Evolutionary conservation across 345 rosid species (phyloP).

Genomic region (Citropsis articulata): DNA sequence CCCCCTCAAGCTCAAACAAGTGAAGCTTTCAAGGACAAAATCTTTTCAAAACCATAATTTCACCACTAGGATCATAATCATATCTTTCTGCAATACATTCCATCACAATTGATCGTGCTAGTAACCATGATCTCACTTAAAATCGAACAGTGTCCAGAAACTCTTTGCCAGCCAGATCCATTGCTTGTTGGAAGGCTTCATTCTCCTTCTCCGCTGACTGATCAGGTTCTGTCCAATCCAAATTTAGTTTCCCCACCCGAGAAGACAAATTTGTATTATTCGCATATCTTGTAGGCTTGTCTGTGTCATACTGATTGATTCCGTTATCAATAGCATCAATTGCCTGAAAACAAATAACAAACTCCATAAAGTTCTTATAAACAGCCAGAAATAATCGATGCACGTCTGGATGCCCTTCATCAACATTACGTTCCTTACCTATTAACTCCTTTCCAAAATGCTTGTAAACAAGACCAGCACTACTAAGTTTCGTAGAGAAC

Average conservation of each 20-base stretch:
- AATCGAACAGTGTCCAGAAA: conserved; percentile 64
- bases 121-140: conserved; percentile 86
- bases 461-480: conserved; percentile 97
- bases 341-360: conserved; percentile 32
- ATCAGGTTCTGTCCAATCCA: conserved; percentile 89
- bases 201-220: conserved; percentile 89
- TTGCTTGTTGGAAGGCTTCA: conserved; percentile 72
- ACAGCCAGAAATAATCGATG: conserved; percentile 68
- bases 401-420: conserved; percentile 75
- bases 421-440: conserved; percentile 76
- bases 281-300: conserved; percentile 83
- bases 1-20: conserved; percentile 87
- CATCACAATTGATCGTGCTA: conserved; percentile 77
- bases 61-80: conserved; percentile 71
- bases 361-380: conserved; percentile 91
- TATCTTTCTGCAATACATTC: conserved; percentile 66
- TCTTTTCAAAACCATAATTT: conserved; percentile 62
- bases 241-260: conserved; percentile 81
- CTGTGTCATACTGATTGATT: conserved; percentile 71
- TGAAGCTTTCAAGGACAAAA: conserved; percentile 98
- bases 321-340: conserved; percentile 92
- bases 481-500: conserved; percentile 80
- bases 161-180: conserved; percentile 81
- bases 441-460: conserved; percentile 97
- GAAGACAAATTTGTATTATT: conserved; percentile 81